Conservation (phyloP, 108 stramenopile genomes). For the Schizochytrium sp. region DNA sequence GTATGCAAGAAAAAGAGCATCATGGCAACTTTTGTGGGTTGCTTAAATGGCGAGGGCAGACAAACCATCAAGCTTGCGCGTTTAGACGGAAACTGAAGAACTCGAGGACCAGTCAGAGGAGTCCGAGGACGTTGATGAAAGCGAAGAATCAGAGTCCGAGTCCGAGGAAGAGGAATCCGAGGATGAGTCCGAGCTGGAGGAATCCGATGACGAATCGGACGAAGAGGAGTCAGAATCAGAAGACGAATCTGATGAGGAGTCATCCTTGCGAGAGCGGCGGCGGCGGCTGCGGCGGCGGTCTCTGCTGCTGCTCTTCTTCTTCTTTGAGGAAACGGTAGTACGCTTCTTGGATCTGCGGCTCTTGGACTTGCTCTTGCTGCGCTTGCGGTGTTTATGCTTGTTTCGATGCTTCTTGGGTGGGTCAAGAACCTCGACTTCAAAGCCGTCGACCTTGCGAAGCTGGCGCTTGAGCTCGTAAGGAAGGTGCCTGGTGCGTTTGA, state of each 20-base stretch:
- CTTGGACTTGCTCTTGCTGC: not conserved
- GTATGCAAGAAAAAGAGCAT: too few species aligned
- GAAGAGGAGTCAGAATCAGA: not conserved
- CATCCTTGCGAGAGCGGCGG: not conserved
- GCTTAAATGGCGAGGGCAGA: too few species aligned
- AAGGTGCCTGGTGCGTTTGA: not conserved
- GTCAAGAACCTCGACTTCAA: not conserved
- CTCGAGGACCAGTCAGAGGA: not conserved
- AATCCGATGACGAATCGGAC: not conserved
- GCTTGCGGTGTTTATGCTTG: not conserved
- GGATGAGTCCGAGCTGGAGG: not conserved
- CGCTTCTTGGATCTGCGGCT: not conserved
- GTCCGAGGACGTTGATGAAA: not conserved
- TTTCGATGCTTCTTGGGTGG: not conserved
- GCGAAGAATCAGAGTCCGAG: not conserved
- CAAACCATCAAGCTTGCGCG: not conserved
- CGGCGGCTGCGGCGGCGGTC: not conserved
- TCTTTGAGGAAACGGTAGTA: not conserved
- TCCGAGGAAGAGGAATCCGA: not conserved
- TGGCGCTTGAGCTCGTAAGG: not conserved
- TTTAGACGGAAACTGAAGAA: not conserved
- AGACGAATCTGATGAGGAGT: not conserved
- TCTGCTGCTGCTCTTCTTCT: not conserved
- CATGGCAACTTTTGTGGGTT: too few species aligned
- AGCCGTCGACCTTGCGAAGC: slow-evolving; percentile 41